Evolutionary conservation across 2,329 filamentous ascomycete genomes (phyloP), one percentile per base, ranked within the genome.

Genomic region (Alternaria viburni): DNA sequence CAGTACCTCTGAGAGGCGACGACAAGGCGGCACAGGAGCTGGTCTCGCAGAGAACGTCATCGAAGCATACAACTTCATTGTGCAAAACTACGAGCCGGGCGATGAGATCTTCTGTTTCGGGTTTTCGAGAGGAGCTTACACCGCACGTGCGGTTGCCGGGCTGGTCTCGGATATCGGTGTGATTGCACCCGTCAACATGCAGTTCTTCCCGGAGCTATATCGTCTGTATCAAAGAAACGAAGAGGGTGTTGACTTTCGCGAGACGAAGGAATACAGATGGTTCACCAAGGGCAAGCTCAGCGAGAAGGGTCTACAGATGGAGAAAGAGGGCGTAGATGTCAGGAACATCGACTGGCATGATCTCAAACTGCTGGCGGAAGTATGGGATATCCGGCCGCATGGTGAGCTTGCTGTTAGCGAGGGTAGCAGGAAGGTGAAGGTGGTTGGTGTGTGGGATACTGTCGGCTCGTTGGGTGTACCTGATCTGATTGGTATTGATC

Each of bases 51-150:
- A 84, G 41, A 84, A 85, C 54, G 82, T 86, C 5, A 80, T 83
- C 15, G 81, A 84, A 70, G 83, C 79, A 1, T 85, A 87, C 65
- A 80, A 81, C 41, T 87, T 86, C 73, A 77, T 86, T 7, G 80
- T 82, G 7, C 78, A 82, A 32, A 87, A 87, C 67, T 87, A 83
- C 56, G 71, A 80, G 21, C 74, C 79, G 1, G 85, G 85, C 44
- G 83, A 84, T 56, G 81, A 82, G 25, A 83, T 85, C 45, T 84
- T 83, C 65, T 76, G 83, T 32, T 77, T 84, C 23, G 83, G 83
- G 0, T 85, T 84, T 67, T 84, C 82, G 0, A 67, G 83, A 19
- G 83, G 83, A 17, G 82, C 83, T 2, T 85, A 80, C 50, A 85
- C 82, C 0, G 86, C 76, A 8, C 66, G 77, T 32, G 76, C 77